Percentiles rank a stretch among this genome's conserved stretches.
These are phyloP conservation scores for Fusarium illudens DNA, from an alignment of 2,329 filamentous ascomycete species.

Conservation along the genomic window DNA sequence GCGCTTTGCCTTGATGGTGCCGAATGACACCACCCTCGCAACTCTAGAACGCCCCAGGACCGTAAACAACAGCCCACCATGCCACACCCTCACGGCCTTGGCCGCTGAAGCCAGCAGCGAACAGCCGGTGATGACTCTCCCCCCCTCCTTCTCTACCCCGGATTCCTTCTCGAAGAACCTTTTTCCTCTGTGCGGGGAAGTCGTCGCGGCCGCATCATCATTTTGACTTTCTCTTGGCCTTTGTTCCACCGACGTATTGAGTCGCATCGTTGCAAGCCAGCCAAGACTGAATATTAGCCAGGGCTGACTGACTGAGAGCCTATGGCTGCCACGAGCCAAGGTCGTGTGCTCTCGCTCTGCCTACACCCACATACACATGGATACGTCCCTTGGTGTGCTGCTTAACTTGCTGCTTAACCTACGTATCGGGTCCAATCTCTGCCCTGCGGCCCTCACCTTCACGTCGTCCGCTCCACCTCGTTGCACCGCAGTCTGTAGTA, in stretches of 20 bases:
- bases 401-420: not conserved
- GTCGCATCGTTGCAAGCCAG: not conserved
- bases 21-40: conserved; percentile 36
- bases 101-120: not conserved
- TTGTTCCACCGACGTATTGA: not conserved
- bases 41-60: conserved; percentile 33
- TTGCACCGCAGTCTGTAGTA: conserved; percentile 1
- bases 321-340: not conserved
- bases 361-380: too few relatives aligned
- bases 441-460: not conserved
- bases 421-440: not conserved
- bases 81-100: conserved; percentile 27
- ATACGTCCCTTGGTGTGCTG: too few relatives aligned
- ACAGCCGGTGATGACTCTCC: not conserved
- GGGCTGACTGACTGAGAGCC: not conserved
- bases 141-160: conserved; percentile 25
- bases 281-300: not conserved
- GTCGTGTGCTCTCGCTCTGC: not conserved
- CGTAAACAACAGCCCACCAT: conserved; percentile 32
- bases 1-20: not conserved
- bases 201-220: conserved; percentile 6
- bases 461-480: conserved; percentile 12
- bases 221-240: conserved; percentile 16
- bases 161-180: conserved; percentile 28
- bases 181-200: conserved; percentile 20